A percentile compares a stretch with the other conserved stretches of the same genome.
Conservation (phyloP, 1,284 basidiomycete genomes). For the Ustilago shanxiensis region DNA sequence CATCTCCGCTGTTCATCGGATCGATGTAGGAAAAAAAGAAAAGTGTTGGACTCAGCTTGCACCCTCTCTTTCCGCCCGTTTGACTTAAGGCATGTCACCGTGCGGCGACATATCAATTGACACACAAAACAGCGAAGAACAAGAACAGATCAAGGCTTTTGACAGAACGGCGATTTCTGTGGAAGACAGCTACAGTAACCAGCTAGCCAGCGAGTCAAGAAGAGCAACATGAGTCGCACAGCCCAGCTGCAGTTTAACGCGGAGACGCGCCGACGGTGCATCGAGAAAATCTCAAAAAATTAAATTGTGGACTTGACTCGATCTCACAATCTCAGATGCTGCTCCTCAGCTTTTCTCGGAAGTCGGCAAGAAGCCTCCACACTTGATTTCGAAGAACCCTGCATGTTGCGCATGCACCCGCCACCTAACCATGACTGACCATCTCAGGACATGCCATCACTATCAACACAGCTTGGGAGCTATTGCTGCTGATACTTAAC, state of each 20-base stretch:
- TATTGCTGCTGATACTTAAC: neutral
- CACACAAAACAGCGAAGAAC: too few relatives aligned
- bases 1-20: neutral
- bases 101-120: neutral
- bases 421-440: slow-evolving; percentile 3
- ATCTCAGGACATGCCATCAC: neutral
- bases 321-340: slow-evolving; percentile 9
- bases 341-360: slow-evolving; percentile 9
- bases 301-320: neutral
- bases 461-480: neutral
- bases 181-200: too few relatives aligned
- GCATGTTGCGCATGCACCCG: neutral
- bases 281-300: neutral
- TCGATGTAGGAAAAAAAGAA: neutral
- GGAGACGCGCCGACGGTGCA: slow-evolving; percentile 12
- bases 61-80: neutral
- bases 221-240: neutral
- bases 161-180: too few relatives aligned
- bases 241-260: slow-evolving; percentile 1
- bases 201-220: neutral
- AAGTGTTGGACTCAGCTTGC: slow-evolving; percentile 9
- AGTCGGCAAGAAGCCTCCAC: slow-evolving; percentile 25
- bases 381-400: neutral
- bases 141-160: too few relatives aligned
- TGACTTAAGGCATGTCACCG: neutral